Evolutionary conservation across 2,329 filamentous ascomycete genomes (phyloP), one percentile per base, ranked within the genome.

Genomic region (Trichoderma lentiforme): DNA sequence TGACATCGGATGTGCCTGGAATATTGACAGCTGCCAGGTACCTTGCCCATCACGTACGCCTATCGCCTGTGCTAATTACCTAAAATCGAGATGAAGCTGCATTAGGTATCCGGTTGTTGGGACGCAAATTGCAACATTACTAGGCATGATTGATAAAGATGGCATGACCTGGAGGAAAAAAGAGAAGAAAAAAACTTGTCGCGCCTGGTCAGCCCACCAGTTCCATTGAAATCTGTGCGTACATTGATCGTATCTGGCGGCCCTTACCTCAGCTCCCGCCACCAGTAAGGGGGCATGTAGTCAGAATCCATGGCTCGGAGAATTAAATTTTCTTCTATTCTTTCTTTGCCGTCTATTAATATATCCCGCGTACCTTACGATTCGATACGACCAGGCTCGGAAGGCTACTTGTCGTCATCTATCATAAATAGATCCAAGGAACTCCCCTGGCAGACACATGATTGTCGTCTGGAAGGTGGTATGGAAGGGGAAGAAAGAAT

Each of bases 191-290:
- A 39, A 28, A 39, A 28, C n/a, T 39, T 28, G 32, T 21, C 4
- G 21, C 14, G 32, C 11, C 51, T 39, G 64, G 64, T 67, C 51
- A 58, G 64, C 21, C 64, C 64, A 67, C 62, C n/a, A 11, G n/a
- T 14, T 56, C 47, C 47, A 21, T 56, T 28, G 63, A 32, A 66
- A 66, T 67, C 21, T 67, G 30, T 4, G 6, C 11, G 9, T 26
- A 9, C 4, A 56, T 34, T 26, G 34, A 43, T 21, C 30, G 58
- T n/a, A 63, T 63, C 21, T 43, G 21, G 47, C n/a, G 15, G 43
- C 47, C 24, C 63, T 66, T 53, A 66, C 47, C 11, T 67, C 64
- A 67, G 64, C 64, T 66, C 15, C 51, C 24, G 51, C 47, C 47
- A 36, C 30, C 30, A 18, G 21, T 34, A 66, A 47, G 43, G 63